Conservation (phyloP, 108 stramenopile genomes). For the Stephanodiscus triporus region DNA sequence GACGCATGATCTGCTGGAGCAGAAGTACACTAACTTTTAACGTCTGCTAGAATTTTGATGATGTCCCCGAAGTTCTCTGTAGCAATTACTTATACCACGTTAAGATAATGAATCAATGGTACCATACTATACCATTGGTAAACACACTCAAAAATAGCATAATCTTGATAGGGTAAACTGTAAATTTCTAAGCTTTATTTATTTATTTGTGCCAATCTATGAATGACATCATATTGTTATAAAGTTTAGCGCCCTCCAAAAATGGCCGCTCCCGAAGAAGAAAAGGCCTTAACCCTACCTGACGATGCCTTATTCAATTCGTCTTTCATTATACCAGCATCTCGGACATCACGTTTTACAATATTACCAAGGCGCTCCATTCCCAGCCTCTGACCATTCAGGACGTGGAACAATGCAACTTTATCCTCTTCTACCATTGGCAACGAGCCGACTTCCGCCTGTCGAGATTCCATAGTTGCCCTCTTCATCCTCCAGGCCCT, state of each 20-base stretch:
- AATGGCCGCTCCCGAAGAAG: constrained; percentile 7
- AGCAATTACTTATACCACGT: too few relatives aligned
- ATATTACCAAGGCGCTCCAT: constrained; percentile 42
- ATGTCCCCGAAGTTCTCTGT: too few relatives aligned
- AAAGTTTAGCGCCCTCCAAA: constrained; percentile 16
- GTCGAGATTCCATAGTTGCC: constrained; percentile 20
- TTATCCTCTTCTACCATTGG: constrained; percentile 41
- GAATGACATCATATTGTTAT: too few relatives aligned
- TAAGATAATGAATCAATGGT: too few relatives aligned
- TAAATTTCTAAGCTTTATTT: too few relatives aligned
- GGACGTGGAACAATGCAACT: constrained; percentile 36
- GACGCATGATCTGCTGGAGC: too few relatives aligned
- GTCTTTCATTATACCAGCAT: constrained; percentile 42
- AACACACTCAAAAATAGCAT: too few relatives aligned
- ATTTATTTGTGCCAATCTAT: too few relatives aligned
- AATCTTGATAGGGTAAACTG: too few relatives aligned
- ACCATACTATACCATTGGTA: too few relatives aligned
- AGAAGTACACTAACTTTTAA: too few relatives aligned
- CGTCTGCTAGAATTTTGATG: too few relatives aligned
- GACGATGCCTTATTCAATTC: constrained; percentile 30
- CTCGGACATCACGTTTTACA: constrained; percentile 45
- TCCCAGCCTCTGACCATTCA: constrained; percentile 48
- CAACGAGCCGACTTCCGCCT: constrained; percentile 7
- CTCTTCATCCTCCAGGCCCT: constrained; percentile 28
- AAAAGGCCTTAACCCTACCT: not conserved